Percentiles rank a stretch among this genome's conserved stretches.
Conservation (phyloP, 1,284 basidiomycete species). For the Marasmius tenuissimus region DNA sequence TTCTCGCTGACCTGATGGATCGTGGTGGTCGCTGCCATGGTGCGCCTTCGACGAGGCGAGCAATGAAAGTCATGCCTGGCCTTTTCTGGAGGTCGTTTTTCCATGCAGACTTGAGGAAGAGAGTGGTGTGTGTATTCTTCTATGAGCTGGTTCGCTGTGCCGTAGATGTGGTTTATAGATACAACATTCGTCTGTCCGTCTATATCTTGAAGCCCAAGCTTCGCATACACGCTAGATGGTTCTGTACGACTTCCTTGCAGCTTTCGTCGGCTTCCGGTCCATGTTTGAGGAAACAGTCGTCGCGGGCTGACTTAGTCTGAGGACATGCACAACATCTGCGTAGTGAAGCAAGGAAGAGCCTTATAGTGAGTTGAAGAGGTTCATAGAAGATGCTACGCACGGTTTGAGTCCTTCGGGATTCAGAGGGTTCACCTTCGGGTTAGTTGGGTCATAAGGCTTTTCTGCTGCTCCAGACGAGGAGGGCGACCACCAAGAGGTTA, state of each 20-base stretch:
- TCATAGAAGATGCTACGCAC: conserved; percentile 48
- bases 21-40: no score
- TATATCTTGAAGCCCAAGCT: conserved; percentile 83
- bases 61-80: no score
- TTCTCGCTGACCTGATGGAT: no score
- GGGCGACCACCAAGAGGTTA: conserved; percentile 43
- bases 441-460: conserved; percentile 59
- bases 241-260: conserved; percentile 79
- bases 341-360: neutral
- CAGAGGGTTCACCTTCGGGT: conserved; percentile 76
- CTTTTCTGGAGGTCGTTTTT: no score
- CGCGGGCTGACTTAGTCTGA: conserved; percentile 86
- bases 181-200: neutral
- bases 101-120: neutral
- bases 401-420: conserved; percentile 92
- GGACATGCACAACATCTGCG: conserved; percentile 93
- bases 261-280: conserved; percentile 72
- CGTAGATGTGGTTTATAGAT: no score
- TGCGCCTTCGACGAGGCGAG: no score
- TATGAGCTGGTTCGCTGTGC: neutral
- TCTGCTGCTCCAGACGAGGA: conserved; percentile 31
- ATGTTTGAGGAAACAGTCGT: conserved; percentile 89
- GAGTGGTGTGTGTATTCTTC: neutral
- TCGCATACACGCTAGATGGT: conserved; percentile 90
- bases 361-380: neutral